These are phyloP conservation scores for Sarocladiaceae sp. DNA, from an alignment of 2,329 filamentous ascomycete species.

Conservation along the genomic window DNA sequence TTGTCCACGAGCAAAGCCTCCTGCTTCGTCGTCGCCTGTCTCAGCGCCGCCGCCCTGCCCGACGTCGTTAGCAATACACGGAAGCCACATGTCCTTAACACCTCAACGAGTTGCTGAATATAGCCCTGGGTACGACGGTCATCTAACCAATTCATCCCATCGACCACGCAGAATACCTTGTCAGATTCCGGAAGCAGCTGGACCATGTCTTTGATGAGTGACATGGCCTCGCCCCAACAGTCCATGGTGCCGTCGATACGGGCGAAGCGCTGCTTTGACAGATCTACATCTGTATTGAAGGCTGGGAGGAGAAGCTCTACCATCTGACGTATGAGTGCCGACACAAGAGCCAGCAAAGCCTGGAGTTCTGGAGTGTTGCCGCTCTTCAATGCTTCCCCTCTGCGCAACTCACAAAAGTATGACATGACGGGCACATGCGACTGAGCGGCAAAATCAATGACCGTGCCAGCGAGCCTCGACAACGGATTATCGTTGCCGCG, in stretches of 20 bases:
- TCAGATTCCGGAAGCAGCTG: neutral
- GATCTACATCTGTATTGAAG: slow-evolving; percentile 7
- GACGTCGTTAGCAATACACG: neutral
- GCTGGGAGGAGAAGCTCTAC: slow-evolving; percentile 11
- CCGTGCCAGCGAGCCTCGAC: slow-evolving; percentile 10
- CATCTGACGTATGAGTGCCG: slow-evolving; percentile 13
- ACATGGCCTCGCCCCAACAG: neutral
- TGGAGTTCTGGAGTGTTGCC: slow-evolving; percentile 9
- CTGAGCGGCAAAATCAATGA: slow-evolving; percentile 8
- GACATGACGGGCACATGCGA: slow-evolving; percentile 11
- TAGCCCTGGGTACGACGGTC: neutral
- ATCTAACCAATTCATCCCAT: neutral
- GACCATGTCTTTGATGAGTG: neutral
- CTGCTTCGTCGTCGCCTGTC: neutral
- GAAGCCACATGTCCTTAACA: neutral
- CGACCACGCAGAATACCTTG: slow-evolving; percentile 2
- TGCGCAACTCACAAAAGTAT: slow-evolving; percentile 15
- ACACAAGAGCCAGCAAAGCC: slow-evolving; percentile 2
- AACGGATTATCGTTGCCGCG: slow-evolving; percentile 9
- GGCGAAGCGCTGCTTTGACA: neutral
- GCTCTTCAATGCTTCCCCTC: neutral
- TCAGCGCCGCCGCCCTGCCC: neutral
- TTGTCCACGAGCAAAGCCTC: neutral
- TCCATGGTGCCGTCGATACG: neutral
- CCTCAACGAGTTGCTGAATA: neutral